These are phyloP conservation scores for Cryptococcus sp. DNA, from an alignment of 1,284 basidiomycete genomes.

Conservation along the genomic window DNA sequence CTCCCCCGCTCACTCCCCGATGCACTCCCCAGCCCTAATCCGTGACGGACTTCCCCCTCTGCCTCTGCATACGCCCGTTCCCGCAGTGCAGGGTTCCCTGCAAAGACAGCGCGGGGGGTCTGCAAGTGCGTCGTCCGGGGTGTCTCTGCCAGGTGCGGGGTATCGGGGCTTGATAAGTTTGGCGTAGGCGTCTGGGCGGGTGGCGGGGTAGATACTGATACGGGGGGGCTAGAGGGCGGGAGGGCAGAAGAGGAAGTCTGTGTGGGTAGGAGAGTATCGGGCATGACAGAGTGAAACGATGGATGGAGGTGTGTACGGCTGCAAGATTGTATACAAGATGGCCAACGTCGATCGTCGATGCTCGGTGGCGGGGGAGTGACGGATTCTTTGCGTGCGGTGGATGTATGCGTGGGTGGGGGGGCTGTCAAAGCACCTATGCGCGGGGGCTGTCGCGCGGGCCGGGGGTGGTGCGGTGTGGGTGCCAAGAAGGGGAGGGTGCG, in stretches of 20 bases:
- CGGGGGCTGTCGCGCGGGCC: too few species aligned
- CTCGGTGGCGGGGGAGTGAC: too few species aligned
- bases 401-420: too few species aligned
- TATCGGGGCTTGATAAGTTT: slow-evolving; percentile 26
- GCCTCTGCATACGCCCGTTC: background rate
- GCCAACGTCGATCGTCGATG: too few species aligned
- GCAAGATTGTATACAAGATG: too few species aligned
- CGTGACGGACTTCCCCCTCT: background rate
- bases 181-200: slow-evolving; percentile 19
- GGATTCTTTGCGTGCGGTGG: too few species aligned
- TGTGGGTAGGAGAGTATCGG: background rate
- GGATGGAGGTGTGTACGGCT: too few species aligned
- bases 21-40: background rate
- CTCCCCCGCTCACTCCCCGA: slow-evolving; percentile 1
- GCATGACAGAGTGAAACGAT: background rate
- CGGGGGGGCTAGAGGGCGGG: background rate
- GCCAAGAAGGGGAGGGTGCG: too few species aligned
- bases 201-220: background rate
- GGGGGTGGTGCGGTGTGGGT: too few species aligned
- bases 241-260: background rate
- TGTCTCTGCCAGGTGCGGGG: slow-evolving; percentile 24
- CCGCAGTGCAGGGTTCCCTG: too few species aligned
- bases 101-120: slow-evolving; percentile 15
- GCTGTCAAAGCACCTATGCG: too few species aligned
- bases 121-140: slow-evolving; percentile 22